A percentile compares a stretch with the other conserved stretches of the same genome.
Evolutionary conservation across 495 filamentous ascomycete genomes (phyloP).

Genomic region (Aspergillus egyptiacus): DNA sequence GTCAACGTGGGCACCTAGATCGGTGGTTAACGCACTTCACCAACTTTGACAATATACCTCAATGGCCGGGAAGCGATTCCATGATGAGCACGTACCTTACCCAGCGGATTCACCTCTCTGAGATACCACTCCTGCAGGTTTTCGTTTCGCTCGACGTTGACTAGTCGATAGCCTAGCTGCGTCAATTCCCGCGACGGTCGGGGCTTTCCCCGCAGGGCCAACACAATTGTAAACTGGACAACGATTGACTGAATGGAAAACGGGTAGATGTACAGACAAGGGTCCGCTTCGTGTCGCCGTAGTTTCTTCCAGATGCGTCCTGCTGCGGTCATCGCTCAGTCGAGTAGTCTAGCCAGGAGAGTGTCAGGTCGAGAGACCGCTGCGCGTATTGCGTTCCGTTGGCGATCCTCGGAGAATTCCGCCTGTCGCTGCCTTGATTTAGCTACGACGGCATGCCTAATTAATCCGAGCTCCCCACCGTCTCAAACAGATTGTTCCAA

Average conservation of each 20-base stretch:
- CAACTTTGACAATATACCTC: too few species aligned
- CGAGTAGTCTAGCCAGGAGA: background rate
- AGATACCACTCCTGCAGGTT: slow-evolving; percentile 11
- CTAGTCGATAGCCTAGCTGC: slow-evolving; percentile 6
- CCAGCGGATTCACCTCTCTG: slow-evolving; percentile 6
- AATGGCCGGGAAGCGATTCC: too few species aligned
- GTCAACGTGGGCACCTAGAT: slow-evolving; percentile 11
- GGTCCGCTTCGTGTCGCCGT: background rate
- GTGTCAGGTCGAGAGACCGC: too few species aligned
- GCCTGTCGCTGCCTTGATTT: too few species aligned
- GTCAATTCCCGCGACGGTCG: slow-evolving; percentile 5
- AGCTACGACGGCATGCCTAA: background rate
- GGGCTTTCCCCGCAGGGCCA: slow-evolving; percentile 8
- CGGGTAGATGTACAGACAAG: slow-evolving; percentile 11
- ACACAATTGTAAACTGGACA: slow-evolving; percentile 7
- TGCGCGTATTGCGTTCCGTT: too few species aligned
- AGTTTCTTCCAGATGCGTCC: slow-evolving; percentile 1
- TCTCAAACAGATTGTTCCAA: background rate
- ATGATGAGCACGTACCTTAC: slow-evolving; percentile 7
- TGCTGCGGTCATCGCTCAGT: background rate
- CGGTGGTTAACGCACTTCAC: background rate
- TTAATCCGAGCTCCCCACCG: background rate
- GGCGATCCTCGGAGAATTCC: too few species aligned
- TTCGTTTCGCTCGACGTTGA: slow-evolving; percentile 11
- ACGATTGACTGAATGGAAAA: slow-evolving; percentile 12